Evolutionary conservation across 2,329 filamentous ascomycete species (phyloP), one percentile per base, ranked within the genome.

Genomic region (Tolypocladium nubicola): DNA sequence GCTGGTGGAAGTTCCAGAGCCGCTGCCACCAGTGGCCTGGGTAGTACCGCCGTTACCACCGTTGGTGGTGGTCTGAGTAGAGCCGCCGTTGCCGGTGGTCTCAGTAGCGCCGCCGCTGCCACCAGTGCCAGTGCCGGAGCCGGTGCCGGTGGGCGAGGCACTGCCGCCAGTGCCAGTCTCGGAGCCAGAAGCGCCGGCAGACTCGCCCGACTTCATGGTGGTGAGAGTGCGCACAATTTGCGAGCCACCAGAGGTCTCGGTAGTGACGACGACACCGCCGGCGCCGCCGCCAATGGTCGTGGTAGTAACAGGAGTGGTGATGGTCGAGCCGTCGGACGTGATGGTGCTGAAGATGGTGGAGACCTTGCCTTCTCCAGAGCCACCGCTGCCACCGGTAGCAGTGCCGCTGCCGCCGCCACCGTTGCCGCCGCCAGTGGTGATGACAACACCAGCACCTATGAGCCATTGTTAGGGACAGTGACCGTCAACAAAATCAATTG

Each of bases 331-430:
- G 53, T 67, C 73, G 49, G 70, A 71, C 54, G 71, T 66, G 39
- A 71, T 57, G 47, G 70, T 71, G 60, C 67, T 73, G 62, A 70
- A 68, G 53, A 72, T 66, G 60, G 69, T 75, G 53, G 74, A 74
- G 40, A 70, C 67, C 43, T 58, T 37, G 38, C 16, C 4, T 1
- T 35, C 26, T 50, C 45, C 45, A 11, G 45, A 49, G 6, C 4
- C 26, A n/a, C n/a, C 38, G 38, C 10, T 38, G 23, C 23, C 23
- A 23, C 23, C 23, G 23, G 45, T 57, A 41, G 52, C 58, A 23
- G 50, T 45, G 16, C 45, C 56, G 52, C 19, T 43, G 40, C 37
- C 54, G 37, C 50, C 49, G 39, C 54, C 60, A 39, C 58, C 58
- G 37, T 55, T 54, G 21, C 47, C 58, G 40, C 58, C 57, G 40